Conservation (phyloP, 2,329 filamentous ascomycete genomes). For the Beauveria caledonica region DNA sequence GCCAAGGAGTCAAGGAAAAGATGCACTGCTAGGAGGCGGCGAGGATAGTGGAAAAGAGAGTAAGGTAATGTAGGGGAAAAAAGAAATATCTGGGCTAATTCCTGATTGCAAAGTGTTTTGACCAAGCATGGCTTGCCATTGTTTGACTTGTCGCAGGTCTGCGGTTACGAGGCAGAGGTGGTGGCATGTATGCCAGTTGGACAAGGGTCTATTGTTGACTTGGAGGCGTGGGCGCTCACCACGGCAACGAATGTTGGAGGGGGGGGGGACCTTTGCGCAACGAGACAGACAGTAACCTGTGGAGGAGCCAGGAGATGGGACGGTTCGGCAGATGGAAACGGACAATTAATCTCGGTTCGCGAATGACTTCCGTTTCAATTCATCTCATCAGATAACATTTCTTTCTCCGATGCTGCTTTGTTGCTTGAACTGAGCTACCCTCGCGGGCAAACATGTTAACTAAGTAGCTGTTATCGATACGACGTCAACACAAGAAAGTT, state of each 20-base stretch:
- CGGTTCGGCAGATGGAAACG: neutral
- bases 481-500: too few relatives aligned
- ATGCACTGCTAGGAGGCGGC: too few relatives aligned
- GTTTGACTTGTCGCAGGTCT: neutral
- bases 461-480: too few relatives aligned
- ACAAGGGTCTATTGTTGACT: conserved; percentile 12
- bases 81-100: too few relatives aligned
- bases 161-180: neutral
- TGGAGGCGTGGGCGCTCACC: conserved; percentile 3
- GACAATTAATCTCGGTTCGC: neutral
- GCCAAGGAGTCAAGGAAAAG: too few relatives aligned
- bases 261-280: neutral
- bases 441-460: too few relatives aligned
- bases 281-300: neutral
- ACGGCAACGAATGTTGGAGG: conserved; percentile 8
- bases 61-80: too few relatives aligned
- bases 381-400: too few relatives aligned
- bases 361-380: neutral
- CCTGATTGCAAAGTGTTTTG: too few relatives aligned
- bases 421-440: too few relatives aligned
- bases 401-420: too few relatives aligned
- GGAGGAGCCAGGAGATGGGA: neutral
- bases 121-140: neutral
- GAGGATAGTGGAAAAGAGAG: too few relatives aligned
- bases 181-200: neutral